Evolutionary conservation across 129 eudicot genomes (phyloP), one percentile per base, ranked within the genome.

Genomic region (Oenanthe sinensis): DNA sequence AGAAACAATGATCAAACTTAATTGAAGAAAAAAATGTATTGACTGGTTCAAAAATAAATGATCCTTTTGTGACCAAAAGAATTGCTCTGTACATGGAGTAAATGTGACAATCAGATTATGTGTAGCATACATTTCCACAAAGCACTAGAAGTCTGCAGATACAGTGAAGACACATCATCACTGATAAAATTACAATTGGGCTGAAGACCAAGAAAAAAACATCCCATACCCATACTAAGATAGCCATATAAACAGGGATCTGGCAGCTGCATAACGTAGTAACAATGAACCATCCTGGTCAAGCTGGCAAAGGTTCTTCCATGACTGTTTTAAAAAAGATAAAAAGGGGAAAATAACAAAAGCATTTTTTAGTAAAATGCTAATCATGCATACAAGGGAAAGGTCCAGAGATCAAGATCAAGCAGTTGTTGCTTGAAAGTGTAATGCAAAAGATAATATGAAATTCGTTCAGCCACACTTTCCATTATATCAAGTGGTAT

Each of bases 291-390:
- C 14, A n/a, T 26, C 19, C 17, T 74, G 16, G 28, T 71, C 75
- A 74, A 46, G 77, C 77, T 74, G 60, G 77, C 60, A 74, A 46
- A 5, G 77, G 77, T 26, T 74, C 77, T 36, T 74, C 77, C 77
- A 74, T 74, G 4, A 46, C 77, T 74, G 77, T 45, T 74, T 24
- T 5, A 46, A n/a, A 30, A 12, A 46, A 28, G n/a, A 42, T 5
- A n/a, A 43, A 74, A 5, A 40, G 39, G 6, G 5, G 26, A n/a
- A n/a, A 26, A 74, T 13, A 74, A 11, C 22, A 26, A 2, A 8
- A 14, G 24, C 2, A 13, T 14, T 8, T 16, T 43, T 72, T n/a
- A 44, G 76, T 16, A 70, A 17, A 68, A 68, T 3, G 9, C 13
- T 68, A 68, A 10, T 8, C 4, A 12, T 68, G n/a, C 22, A 52